These are phyloP conservation scores for Heliosperma pusillum DNA, from an alignment of 148 eudicot genomes.

Conservation along the genomic window DNA sequence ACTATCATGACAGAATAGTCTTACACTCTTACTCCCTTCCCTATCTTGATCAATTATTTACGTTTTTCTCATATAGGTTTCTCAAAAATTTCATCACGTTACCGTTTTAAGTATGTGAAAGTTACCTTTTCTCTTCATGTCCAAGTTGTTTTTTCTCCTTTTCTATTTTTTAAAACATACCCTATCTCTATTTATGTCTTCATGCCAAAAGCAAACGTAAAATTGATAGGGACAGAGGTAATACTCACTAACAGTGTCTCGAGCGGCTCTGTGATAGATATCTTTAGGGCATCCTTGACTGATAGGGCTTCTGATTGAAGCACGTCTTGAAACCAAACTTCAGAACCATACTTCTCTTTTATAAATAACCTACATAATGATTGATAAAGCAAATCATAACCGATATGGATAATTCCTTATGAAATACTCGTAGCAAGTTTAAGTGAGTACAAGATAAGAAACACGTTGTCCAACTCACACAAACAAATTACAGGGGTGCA, in stretches of 20 bases:
- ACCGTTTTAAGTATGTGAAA: too few relatives aligned
- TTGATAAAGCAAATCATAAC: not conserved
- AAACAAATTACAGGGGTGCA: not conserved
- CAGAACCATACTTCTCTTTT: slow-evolving; percentile 60
- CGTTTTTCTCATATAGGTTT: too few relatives aligned
- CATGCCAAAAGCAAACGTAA: too few relatives aligned
- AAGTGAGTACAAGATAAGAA: not conserved
- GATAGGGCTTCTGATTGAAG: slow-evolving; percentile 45
- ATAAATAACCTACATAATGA: slow-evolving; percentile 43
- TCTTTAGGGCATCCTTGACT: slow-evolving; percentile 66
- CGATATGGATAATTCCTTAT: slow-evolving; percentile 1
- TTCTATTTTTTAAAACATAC: too few relatives aligned
- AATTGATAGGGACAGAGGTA: too few relatives aligned
- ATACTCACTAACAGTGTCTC: slow-evolving; percentile 55
- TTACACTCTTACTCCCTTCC: too few relatives aligned
- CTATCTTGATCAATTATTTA: too few relatives aligned
- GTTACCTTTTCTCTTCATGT: too few relatives aligned
- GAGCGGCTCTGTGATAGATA: slow-evolving; percentile 49
- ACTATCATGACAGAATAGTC: not conserved
- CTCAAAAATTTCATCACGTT: too few relatives aligned
- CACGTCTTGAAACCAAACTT: slow-evolving; percentile 64
- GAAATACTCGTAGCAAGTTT: slow-evolving; percentile 7
- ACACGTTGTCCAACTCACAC: not conserved
- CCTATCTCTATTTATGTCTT: too few relatives aligned
- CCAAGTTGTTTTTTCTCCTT: too few relatives aligned